A percentile compares a stretch with the other conserved stretches of the same genome.
Evolutionary conservation across 441 rosid genomes (phyloP).

Genomic region (Populus hybrid): DNA sequence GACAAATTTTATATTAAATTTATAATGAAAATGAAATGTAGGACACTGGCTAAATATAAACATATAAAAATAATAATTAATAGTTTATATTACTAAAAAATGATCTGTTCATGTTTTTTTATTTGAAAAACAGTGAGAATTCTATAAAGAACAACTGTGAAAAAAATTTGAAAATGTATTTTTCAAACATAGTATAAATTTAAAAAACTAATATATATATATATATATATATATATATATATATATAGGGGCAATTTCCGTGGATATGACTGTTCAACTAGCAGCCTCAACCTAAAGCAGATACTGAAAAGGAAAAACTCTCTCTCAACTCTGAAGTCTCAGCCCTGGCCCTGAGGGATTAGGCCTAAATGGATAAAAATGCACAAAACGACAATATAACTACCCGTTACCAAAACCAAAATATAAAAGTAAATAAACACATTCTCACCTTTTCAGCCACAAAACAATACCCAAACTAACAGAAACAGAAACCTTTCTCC

Average conservation of each 20-base stretch:
- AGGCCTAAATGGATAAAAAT: neutral
- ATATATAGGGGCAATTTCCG: neutral
- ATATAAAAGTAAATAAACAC: neutral
- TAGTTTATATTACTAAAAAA: too few relatives aligned
- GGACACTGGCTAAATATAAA: too few relatives aligned
- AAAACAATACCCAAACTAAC: neutral
- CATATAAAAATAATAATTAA: too few relatives aligned
- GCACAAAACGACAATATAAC: slow-evolving; percentile 6
- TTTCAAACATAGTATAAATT: too few relatives aligned
- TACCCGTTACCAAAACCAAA: slow-evolving; percentile 1
- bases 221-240: too few relatives aligned
- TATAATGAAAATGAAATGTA: too few relatives aligned
- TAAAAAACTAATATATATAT: too few relatives aligned
- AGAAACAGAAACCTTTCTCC: slow-evolving; percentile 22
- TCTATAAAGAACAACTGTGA: too few relatives aligned
- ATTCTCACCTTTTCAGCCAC: neutral
- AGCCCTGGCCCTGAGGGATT: neutral
- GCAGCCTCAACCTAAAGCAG: neutral
- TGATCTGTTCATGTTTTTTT: too few relatives aligned
- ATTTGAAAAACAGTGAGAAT: too few relatives aligned
- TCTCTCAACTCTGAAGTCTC: neutral
- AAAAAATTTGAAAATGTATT: too few relatives aligned
- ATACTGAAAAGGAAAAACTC: too few relatives aligned
- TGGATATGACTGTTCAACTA: neutral
- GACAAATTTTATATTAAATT: neutral